Evolutionary conservation across 257 asterid genomes (phyloP), one percentile per base, ranked within the genome.

Genomic region (Salvia rosmarinus): DNA sequence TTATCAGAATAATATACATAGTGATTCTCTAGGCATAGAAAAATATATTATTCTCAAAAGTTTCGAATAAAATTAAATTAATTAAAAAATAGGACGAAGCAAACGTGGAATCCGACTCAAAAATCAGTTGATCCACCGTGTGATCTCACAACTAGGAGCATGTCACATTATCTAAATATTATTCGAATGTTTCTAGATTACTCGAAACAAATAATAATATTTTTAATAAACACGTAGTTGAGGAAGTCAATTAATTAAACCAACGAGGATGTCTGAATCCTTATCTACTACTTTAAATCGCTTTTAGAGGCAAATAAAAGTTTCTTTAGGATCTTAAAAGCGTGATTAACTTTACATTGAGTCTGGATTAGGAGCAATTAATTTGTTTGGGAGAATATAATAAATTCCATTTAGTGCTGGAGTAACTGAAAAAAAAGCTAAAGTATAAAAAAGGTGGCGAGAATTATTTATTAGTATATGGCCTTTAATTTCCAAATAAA

Each of bases 261-360:
- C 77, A 80, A 83, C 73, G 52, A 76, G 75, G 81, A 52, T 67
- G 80, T 65, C 21, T 11, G 57, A 40, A 77, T 82, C 81, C 84
- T 89, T 79, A 79, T 85, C 88, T 83, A 78, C 73, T 77, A 6
- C 64, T 62, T 19, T 34, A 17, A 50, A 44, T 43, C 60, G 43
- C 79, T 69, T 79, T 79, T 52, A 40, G 71, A 50, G 61, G 13
- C 80, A 61, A 51, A 72, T 62, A 74, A 70, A 82, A 55, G 73
- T 65, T 70, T 76, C 82, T 78, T 81, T 79, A 64, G 51, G 78
- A 77, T 73, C 61, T 64, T 10, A 46, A 79, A 79, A 80, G 81
- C 68, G 76, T 43, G 68, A 59, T 64, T 71, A 55, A 46, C 77
- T 84, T 76, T 76, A 63, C 73, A 71, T 76, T 39, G 32, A 67